Percentiles rank a stretch among this genome's conserved stretches.
These are phyloP conservation scores for Pseudevernia furfuracea DNA, from an alignment of 495 filamentous ascomycete species.

Conservation along the genomic window DNA sequence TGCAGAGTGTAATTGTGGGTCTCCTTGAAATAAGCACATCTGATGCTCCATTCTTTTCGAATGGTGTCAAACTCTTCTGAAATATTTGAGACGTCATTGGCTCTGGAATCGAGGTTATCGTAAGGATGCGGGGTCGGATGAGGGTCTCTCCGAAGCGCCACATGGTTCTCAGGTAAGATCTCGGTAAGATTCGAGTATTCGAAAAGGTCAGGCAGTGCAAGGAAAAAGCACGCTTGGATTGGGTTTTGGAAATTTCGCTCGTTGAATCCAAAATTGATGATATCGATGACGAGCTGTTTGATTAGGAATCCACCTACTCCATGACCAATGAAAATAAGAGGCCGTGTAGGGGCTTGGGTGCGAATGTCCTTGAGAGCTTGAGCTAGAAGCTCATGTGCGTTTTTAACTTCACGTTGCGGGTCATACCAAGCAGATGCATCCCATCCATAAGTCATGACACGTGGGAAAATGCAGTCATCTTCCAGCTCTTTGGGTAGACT, in stretches of 20 bases:
- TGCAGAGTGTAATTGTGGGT: neutral
- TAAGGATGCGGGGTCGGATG: neutral
- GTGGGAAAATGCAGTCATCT: too few species aligned
- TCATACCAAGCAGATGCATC: too few species aligned
- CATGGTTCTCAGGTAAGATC: neutral
- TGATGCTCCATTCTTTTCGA: slow-evolving; percentile 3
- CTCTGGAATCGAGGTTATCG: neutral
- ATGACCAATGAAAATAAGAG: slow-evolving; percentile 16
- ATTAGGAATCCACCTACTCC: slow-evolving; percentile 15
- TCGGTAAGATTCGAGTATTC: slow-evolving; percentile 1
- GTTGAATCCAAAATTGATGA: slow-evolving; percentile 10
- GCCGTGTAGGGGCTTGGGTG: neutral
- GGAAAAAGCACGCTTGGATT: slow-evolving; percentile 17
- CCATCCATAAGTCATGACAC: too few species aligned
- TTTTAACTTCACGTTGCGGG: too few species aligned
- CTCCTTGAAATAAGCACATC: slow-evolving; percentile 7
- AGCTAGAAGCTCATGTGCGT: neutral
- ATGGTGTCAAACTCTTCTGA: slow-evolving; percentile 3
- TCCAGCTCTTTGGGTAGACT: too few species aligned
- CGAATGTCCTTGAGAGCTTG: neutral
- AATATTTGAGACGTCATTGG: neutral
- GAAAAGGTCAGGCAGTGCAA: slow-evolving; percentile 10
- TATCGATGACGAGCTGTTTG: slow-evolving; percentile 17
- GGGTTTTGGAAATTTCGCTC: slow-evolving; percentile 7
- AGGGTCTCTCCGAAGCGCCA: neutral